A percentile compares a stretch with the other conserved stretches of the same genome.
phyloP scores from a whole-genome alignment of 192 early-diverging fungal species.

The Coemansia sp. region DNA sequence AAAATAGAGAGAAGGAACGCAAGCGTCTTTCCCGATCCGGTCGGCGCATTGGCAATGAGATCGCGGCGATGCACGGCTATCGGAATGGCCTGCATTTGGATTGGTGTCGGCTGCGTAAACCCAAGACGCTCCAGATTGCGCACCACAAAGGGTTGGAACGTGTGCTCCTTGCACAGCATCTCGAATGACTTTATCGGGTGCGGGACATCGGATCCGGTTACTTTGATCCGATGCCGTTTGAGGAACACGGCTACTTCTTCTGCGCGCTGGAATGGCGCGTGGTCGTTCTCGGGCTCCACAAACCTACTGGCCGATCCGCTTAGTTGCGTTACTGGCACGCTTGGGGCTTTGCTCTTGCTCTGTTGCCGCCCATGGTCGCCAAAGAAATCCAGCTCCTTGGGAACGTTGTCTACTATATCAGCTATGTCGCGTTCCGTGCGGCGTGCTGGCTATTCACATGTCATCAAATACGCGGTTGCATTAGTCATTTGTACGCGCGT shows the following conservation, averaged over 20 bases:
- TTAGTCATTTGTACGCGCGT: background rate
- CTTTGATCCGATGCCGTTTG: conserved; percentile 75
- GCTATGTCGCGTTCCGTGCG: conserved; percentile 8
- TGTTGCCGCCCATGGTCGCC: conserved; percentile 29
- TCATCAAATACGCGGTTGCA: background rate
- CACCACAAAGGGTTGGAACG: conserved; percentile 69
- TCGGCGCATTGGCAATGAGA: conserved; percentile 94
- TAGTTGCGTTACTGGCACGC: conserved; percentile 38
- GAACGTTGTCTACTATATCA: conserved; percentile 36
- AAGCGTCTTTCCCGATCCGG: conserved; percentile 97
- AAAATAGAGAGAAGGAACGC: conserved; percentile 93
- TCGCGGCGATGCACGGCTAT: conserved; percentile 90
- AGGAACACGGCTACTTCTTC: conserved; percentile 66
- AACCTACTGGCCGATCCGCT: conserved; percentile 50
- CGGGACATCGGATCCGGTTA: conserved; percentile 86
- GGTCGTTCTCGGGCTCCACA: conserved; percentile 35
- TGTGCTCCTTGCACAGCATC: conserved; percentile 73
- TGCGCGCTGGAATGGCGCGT: conserved; percentile 34
- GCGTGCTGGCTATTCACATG: conserved; percentile 16
- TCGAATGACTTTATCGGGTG: conserved; percentile 81
- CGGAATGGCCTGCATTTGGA: conserved; percentile 94
- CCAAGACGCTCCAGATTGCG: conserved; percentile 70
- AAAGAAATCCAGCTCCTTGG: conserved; percentile 47
- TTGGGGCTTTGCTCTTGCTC: background rate
- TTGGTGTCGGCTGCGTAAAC: conserved; percentile 81